A percentile compares a stretch with the other conserved stretches of the same genome.
Conservation (phyloP, 2,329 filamentous ascomycete genomes). For the Cladorrhinum sp. region DNA sequence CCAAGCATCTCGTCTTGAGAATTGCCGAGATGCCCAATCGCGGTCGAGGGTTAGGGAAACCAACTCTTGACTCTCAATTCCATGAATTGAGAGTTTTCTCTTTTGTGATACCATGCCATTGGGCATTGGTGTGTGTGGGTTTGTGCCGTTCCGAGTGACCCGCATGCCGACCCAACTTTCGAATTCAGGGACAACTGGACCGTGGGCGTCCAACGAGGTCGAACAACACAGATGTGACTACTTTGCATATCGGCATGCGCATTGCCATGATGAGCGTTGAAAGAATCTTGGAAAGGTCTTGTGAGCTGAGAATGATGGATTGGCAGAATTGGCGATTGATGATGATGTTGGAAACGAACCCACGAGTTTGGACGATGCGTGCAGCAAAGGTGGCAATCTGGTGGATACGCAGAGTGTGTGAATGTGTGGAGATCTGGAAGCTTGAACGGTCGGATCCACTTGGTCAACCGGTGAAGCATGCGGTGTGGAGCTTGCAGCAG, state of each 20-base stretch:
- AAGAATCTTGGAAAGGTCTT: too few relatives aligned
- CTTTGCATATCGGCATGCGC: background rate
- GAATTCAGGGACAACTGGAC: background rate
- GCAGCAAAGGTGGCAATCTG: background rate
- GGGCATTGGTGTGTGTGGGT: slow-evolving; percentile 5
- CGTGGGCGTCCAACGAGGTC: background rate
- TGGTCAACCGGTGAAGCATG: background rate
- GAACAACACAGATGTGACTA: background rate
- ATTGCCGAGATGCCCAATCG: background rate
- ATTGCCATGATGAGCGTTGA: background rate
- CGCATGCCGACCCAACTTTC: slow-evolving; percentile 7
- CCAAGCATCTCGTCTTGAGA: background rate
- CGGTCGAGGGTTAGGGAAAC: background rate
- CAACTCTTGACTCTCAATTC: background rate
- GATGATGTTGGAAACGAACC: background rate
- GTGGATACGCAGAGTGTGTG: background rate
- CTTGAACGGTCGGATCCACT: background rate
- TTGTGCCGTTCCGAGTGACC: background rate
- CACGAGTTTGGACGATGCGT: background rate
- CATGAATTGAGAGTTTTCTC: too few relatives aligned
- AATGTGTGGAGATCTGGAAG: background rate
- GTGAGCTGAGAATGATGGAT: too few relatives aligned
- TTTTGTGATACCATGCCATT: slow-evolving; percentile 3
- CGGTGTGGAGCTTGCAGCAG: background rate
- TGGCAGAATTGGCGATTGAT: background rate